Evolutionary conservation across 441 rosid species (phyloP), one percentile per base, ranked within the genome.

Genomic region (Eruca vesicaria): DNA sequence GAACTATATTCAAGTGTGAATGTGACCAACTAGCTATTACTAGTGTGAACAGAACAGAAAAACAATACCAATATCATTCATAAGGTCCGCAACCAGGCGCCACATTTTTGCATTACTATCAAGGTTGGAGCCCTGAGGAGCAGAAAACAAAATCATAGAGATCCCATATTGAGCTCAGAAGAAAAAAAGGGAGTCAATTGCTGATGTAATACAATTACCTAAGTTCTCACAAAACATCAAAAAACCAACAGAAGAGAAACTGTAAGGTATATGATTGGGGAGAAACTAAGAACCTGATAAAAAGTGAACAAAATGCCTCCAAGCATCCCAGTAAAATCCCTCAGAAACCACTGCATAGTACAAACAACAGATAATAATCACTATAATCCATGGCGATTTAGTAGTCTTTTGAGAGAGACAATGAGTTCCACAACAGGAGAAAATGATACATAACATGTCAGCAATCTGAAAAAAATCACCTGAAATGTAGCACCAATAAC

Each of bases 41-140:
- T 66, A 18, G 4, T 36, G 6, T 52, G 41, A 20, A 9, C 7
- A 28, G 11, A 57, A 32, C 68, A 77, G 69, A 69, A 41, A 69
- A 66, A 61, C 85, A 76, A n/a, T 82, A 94, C 98, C 98, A 3
- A 95, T 87, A 84, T 95, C 99, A 66, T 95, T 95, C 97, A 90
- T 92, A 75, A 95, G 82, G 82, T 94, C 99, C 12, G 99, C 98
- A 43, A 92, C 94, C 86, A 92, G 79, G 69, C 99, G 96, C 99
- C 99, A 94, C 94, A 86, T 89, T 88, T 92, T 94, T 57, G 99
- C 98, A 84, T 94, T 82, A 75, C 94, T 84, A 86, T 95, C 98
- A 75, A 95, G 84, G 81, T 87, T 86, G 56, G 99, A 95, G 45
- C 99, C 99, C 99, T 95, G 74, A 62, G 59, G 82, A 69, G 66